Conservation (phyloP, 2,329 filamentous ascomycete species). For the Penicillium sp. region DNA sequence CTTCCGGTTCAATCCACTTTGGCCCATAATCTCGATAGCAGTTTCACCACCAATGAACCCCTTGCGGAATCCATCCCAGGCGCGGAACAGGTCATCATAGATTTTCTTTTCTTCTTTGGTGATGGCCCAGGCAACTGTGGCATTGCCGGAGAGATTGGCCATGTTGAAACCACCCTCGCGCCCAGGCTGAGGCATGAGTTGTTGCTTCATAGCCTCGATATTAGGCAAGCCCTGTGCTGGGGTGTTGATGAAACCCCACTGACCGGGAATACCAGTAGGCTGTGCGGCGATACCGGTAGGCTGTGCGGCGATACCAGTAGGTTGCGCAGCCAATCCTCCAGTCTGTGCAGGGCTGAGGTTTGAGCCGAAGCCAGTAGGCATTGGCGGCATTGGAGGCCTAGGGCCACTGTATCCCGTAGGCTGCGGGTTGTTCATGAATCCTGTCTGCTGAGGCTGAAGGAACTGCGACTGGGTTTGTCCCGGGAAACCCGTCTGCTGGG, state of each 20-base stretch:
- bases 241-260: slow-evolving; percentile 97
- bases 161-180: slow-evolving; percentile 83
- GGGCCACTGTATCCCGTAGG: slow-evolving; percentile 76
- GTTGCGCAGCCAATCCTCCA: slow-evolving; percentile 78
- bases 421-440: slow-evolving; percentile 66
- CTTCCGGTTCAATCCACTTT: slow-evolving; percentile 85
- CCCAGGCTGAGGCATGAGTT: slow-evolving; percentile 96
- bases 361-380: slow-evolving; percentile 70
- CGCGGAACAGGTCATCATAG: slow-evolving; percentile 90
- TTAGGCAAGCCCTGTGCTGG: slow-evolving; percentile 85
- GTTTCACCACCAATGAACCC: slow-evolving; percentile 88
- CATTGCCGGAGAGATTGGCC: slow-evolving; percentile 82
- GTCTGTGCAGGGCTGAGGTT: slow-evolving; percentile 58
- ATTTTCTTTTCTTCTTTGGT: slow-evolving; percentile 98
- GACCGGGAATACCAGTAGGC: slow-evolving; percentile 84
- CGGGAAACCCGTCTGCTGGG: slow-evolving; percentile 47
- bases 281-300: slow-evolving; percentile 88
- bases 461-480: slow-evolving; percentile 47
- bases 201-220: slow-evolving; percentile 83
- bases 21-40: slow-evolving; percentile 94
- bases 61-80: slow-evolving; percentile 92
- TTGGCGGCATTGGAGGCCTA: slow-evolving; percentile 69
- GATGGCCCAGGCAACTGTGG: slow-evolving; percentile 95
- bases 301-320: slow-evolving; percentile 83
- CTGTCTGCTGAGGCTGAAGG: slow-evolving; percentile 64